phyloP scores from a whole-genome alignment of 305 asterid genomes.

The Solanum hybrid region DNA sequence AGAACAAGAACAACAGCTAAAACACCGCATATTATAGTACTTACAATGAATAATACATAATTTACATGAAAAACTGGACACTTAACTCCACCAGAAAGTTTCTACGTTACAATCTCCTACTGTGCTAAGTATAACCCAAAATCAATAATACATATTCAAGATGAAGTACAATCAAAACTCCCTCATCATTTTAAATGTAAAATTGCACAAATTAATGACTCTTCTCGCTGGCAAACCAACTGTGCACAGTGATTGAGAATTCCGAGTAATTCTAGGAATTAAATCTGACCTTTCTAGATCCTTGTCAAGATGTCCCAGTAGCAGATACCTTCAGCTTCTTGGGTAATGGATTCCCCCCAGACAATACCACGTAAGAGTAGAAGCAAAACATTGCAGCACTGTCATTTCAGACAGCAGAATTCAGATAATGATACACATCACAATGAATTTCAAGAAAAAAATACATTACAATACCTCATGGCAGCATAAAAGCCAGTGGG shows the following conservation, averaged over 20 bases:
- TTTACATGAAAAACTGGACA: background rate
- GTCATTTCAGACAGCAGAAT: background rate
- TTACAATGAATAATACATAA: background rate
- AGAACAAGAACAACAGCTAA: background rate
- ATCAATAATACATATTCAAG: background rate
- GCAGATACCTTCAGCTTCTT: conserved; percentile 53
- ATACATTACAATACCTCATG: conserved; percentile 19
- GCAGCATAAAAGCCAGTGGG: conserved; percentile 48
- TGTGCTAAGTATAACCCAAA: background rate
- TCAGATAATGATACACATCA: background rate
- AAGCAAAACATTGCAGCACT: conserved; percentile 91
- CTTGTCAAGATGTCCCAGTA: conserved; percentile 39
- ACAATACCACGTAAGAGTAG: conserved; percentile 69
- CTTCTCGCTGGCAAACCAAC: conserved; percentile 4
- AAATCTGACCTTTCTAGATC: conserved; percentile 6
- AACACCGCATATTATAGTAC: background rate
- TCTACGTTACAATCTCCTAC: background rate
- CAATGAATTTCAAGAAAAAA: background rate
- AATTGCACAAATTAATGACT: background rate
- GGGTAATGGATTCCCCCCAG: conserved; percentile 97
- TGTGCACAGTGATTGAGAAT: background rate
- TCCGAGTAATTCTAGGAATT: conserved; percentile 14
- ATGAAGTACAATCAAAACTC: background rate
- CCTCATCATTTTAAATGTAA: background rate
- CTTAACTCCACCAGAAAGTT: background rate